phyloP scores from a whole-genome alignment of 495 filamentous ascomycete genomes.

The Mytilinidion resinicola region DNA sequence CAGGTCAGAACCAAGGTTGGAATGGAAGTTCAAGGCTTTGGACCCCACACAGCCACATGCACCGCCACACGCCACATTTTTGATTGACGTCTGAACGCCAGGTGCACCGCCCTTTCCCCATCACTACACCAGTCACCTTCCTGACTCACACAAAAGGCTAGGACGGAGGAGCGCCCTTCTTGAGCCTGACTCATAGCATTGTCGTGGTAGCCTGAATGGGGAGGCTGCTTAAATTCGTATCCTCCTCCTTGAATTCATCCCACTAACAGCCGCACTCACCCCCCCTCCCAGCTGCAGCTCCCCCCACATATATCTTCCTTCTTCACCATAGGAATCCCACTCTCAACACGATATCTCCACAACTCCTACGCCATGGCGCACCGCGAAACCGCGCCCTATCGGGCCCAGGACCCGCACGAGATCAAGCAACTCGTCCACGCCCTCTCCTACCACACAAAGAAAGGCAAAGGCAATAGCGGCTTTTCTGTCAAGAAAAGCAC shows the following conservation, averaged over 20 bases:
- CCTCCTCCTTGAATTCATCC: neutral
- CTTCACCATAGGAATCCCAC: constrained; percentile 3
- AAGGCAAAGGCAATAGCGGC: constrained; percentile 33
- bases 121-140: neutral
- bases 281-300: neutral
- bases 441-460: constrained; percentile 47
- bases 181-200: neutral
- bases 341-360: neutral
- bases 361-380: constrained; percentile 31
- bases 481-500: constrained; percentile 69
- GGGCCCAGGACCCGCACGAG: constrained; percentile 57
- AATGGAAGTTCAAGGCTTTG: too few relatives aligned
- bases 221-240: neutral
- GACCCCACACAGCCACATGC: too few relatives aligned
- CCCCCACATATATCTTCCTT: constrained; percentile 5
- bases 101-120: neutral
- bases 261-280: neutral
- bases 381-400: constrained; percentile 45
- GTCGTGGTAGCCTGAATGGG: constrained; percentile 19
- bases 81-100: too few relatives aligned
- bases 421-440: constrained; percentile 56
- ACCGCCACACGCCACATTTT: too few relatives aligned
- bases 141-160: neutral
- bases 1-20: too few relatives aligned
- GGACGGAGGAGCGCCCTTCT: neutral